Conservation (phyloP, 768 basidiomycete genomes). For the Termitomyces sp. region DNA sequence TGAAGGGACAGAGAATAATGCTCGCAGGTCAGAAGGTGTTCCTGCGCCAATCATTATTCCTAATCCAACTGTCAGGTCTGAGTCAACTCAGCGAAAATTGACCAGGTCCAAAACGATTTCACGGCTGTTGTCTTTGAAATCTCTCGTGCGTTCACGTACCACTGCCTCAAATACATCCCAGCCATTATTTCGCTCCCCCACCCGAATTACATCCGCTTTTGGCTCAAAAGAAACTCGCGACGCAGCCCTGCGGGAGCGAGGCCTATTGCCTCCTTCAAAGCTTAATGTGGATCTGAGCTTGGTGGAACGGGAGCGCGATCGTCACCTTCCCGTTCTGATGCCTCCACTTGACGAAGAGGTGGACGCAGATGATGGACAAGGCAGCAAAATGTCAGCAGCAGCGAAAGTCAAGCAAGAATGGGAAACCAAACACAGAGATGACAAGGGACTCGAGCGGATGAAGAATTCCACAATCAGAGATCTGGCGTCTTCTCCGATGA, state of each 20-base stretch:
- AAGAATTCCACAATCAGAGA: slow-evolving; percentile 30
- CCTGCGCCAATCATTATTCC: background rate
- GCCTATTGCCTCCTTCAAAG: slow-evolving; percentile 45
- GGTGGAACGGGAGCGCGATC: slow-evolving; percentile 32
- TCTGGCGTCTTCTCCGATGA: background rate
- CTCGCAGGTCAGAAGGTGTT: slow-evolving; percentile 1
- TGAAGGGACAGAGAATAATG: slow-evolving; percentile 1
- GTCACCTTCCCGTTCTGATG: slow-evolving; percentile 28
- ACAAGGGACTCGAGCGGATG: slow-evolving; percentile 21
- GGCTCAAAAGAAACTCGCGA: slow-evolving; percentile 36
- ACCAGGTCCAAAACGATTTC: slow-evolving; percentile 27
- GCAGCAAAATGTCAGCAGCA: slow-evolving; percentile 35
- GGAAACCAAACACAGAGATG: slow-evolving; percentile 34
- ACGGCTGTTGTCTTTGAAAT: slow-evolving; percentile 27
- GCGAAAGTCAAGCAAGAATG: slow-evolving; percentile 49
- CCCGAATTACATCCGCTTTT: slow-evolving; percentile 15
- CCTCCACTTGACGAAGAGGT: slow-evolving; percentile 9
- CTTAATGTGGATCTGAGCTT: slow-evolving; percentile 37
- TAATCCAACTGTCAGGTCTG: slow-evolving; percentile 4
- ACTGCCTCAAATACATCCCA: slow-evolving; percentile 4
- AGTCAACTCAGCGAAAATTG: slow-evolving; percentile 11
- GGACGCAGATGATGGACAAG: slow-evolving; percentile 9
- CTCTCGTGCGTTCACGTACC: slow-evolving; percentile 14
- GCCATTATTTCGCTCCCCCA: slow-evolving; percentile 9
- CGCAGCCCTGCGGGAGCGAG: slow-evolving; percentile 56